phyloP scores from a whole-genome alignment of 1,284 basidiomycete genomes.

The Mycena citricolor region DNA sequence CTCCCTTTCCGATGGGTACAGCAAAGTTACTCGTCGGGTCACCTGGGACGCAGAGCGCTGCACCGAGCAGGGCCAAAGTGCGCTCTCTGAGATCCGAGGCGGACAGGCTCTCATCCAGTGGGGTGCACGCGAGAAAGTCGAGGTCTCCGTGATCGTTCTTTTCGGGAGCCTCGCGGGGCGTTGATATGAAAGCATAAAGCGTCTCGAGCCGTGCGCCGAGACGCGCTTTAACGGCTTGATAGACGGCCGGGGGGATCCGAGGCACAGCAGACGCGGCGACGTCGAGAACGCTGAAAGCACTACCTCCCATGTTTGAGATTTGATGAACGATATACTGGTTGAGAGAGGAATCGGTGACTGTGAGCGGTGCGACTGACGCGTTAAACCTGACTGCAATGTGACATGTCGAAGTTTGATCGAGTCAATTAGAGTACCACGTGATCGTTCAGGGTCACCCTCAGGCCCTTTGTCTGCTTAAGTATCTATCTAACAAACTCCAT shows the following conservation, averaged over 20 bases:
- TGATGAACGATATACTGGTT: too few relatives aligned
- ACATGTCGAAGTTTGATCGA: too few relatives aligned
- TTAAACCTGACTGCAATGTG: too few relatives aligned
- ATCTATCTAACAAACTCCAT: too few relatives aligned
- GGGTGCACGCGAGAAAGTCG: slow-evolving; percentile 57
- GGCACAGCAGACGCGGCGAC: slow-evolving; percentile 51
- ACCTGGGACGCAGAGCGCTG: slow-evolving; percentile 47
- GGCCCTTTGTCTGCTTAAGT: too few relatives aligned
- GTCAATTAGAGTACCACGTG: too few relatives aligned
- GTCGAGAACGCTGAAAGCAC: slow-evolving; percentile 54
- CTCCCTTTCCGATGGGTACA: slow-evolving; percentile 38
- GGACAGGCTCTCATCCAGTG: slow-evolving; percentile 38
- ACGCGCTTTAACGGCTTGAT: slow-evolving; percentile 47
- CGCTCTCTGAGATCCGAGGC: too few relatives aligned
- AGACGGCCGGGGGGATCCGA: slow-evolving; percentile 54
- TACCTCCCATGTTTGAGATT: slow-evolving; percentile 72
- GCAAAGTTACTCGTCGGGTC: slow-evolving; percentile 65
- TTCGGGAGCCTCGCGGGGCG: slow-evolving; percentile 61
- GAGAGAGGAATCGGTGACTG: too few relatives aligned
- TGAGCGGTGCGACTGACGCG: too few relatives aligned
- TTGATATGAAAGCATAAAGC: slow-evolving; percentile 49
- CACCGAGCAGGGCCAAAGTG: slow-evolving; percentile 47
- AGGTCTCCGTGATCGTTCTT: slow-evolving; percentile 66
- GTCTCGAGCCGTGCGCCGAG: slow-evolving; percentile 40
- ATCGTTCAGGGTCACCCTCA: too few relatives aligned